Percentiles rank a stretch among this genome's conserved stretches.
phyloP scores from a whole-genome alignment of 257 asterid species.

The Rauvolfia tetraphylla region DNA sequence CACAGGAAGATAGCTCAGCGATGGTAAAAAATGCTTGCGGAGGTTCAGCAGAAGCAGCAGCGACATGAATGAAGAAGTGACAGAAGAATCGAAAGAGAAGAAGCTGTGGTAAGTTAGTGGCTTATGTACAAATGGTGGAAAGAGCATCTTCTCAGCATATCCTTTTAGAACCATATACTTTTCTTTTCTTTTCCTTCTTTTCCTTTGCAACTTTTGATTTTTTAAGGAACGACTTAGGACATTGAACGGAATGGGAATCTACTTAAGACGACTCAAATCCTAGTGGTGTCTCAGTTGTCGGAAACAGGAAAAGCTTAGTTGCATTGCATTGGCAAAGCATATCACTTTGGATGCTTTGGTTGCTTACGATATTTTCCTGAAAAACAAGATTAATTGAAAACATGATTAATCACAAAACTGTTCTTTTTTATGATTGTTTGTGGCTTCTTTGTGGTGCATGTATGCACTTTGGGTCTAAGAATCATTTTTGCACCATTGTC shows the following conservation, averaged over 20 bases:
- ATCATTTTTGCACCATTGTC: too few species aligned
- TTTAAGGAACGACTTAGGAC: background rate
- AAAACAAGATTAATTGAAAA: too few species aligned
- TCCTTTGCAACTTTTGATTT: background rate
- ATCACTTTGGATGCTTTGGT: too few species aligned
- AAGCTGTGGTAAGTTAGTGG: background rate
- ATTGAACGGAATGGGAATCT: constrained; percentile 2
- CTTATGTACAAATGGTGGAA: constrained; percentile 12
- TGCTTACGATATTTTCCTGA: too few species aligned
- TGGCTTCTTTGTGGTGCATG: too few species aligned
- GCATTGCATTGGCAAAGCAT: too few species aligned
- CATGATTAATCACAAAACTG: too few species aligned
- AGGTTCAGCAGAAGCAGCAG: background rate
- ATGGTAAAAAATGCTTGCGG: background rate
- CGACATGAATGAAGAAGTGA: background rate
- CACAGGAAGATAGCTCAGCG: background rate
- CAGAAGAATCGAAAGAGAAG: background rate
- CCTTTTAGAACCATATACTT: background rate
- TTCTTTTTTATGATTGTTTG: too few species aligned
- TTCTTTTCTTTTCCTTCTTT: constrained; percentile 1
- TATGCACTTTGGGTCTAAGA: too few species aligned
- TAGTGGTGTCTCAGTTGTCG: too few species aligned
- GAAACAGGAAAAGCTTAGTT: too few species aligned
- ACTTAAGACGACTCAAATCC: too few species aligned
- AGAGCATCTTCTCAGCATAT: constrained; percentile 30